Evolutionary conservation across 2,329 filamentous ascomycete species (phyloP).

Genomic region (Colletotrichum sp.): DNA sequence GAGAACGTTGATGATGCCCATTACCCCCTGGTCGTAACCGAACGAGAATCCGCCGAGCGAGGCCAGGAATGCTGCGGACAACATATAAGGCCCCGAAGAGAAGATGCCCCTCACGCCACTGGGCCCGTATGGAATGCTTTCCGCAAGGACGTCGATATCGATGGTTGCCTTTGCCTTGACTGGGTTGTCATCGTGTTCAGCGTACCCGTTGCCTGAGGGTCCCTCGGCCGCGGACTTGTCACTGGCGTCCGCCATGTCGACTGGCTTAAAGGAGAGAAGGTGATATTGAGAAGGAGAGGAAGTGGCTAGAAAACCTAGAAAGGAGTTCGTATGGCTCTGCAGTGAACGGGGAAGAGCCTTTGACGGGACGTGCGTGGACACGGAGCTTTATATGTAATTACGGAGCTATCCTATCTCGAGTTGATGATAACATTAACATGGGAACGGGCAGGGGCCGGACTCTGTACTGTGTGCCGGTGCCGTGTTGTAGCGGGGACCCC

Average conservation of each 20-base stretch:
- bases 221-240: neutral
- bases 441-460: neutral
- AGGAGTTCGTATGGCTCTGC: neutral
- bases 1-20: constrained; percentile 50
- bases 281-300: neutral
- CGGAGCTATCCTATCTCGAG: neutral
- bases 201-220: neutral
- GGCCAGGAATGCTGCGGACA: constrained; percentile 35
- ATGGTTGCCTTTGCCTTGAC: neutral
- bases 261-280: neutral
- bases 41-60: constrained; percentile 37
- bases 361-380: neutral
- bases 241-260: neutral
- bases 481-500: neutral
- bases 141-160: neutral
- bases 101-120: constrained; percentile 6
- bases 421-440: neutral
- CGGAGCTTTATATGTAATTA: neutral
- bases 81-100: neutral
- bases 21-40: constrained; percentile 42
- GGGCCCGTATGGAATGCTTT: constrained; percentile 12
- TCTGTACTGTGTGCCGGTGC: neutral
- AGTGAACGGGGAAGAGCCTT: neutral
- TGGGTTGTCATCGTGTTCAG: constrained; percentile 6
- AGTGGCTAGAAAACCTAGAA: neutral